Base-by-base conservation (phyloP, 2,329 filamentous ascomycete genomes). In the Cryoendolithus antarcticus region DNA sequence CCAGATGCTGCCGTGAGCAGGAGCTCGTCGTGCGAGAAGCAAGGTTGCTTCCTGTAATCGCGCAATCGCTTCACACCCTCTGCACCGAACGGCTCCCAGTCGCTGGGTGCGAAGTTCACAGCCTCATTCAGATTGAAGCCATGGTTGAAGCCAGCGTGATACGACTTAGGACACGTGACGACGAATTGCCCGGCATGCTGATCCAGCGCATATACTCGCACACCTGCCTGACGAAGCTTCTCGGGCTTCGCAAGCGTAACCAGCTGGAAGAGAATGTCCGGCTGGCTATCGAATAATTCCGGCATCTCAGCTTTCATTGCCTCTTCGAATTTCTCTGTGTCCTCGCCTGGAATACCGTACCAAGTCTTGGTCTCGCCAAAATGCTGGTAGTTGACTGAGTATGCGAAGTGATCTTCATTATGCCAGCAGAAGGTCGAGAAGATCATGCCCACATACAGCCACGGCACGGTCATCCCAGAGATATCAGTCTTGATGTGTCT, bases 391-490 rank as follows among this genome's bases (percentile, higher is more conserved):
- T 98, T 98, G 38, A 91, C 83, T 1, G 91, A 98, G 57, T 96
- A 98, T 2, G 91, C 81, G 57, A 94, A 95, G 56, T 98, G 91
- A 54, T 98, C 91, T 56, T 98, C 91, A 47, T 94, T 95, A 59
- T 98, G 91, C 91, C 91, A 98, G 62, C 91, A 98, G 56, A 98
- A 98, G 0, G 91, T 96, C 0, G 91, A 98, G 59, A 98, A 98
- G 30, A 93, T 93, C 91, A 98, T 98, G 45, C 91, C 91, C 3
- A 98, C 91, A 56, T 98, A 98, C 3, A 98, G 77, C 91, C 91
- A 98, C 1, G 91, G 91, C 6, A 98, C 89, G 0, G 91, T 98
- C 91, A 98, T 98, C 30, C 91, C 91, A 2, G 91, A 96, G 38
- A 98, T 93, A 56, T 98, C 91, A 0, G 89, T 86, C 59, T 96